phyloP scores from a whole-genome alignment of 768 basidiomycete genomes.

The Lyophyllum shimeji region DNA sequence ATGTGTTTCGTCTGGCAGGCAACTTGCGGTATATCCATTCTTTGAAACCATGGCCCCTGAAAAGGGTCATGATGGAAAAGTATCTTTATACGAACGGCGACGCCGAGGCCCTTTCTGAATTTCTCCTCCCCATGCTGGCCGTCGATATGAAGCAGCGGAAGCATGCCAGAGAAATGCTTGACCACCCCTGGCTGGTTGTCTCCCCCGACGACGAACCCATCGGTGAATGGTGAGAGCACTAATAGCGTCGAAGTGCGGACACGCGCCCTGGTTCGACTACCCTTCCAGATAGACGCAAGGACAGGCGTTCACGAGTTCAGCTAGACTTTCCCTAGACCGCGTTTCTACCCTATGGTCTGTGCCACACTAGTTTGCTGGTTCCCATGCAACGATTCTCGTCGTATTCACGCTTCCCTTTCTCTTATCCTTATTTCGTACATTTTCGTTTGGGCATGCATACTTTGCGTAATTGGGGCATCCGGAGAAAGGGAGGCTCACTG shows the following conservation, averaged over 20 bases:
- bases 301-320: background rate
- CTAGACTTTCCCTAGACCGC: background rate
- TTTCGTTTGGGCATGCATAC: background rate
- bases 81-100: conserved; percentile 69
- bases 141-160: conserved; percentile 68
- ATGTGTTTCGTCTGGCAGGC: conserved; percentile 36
- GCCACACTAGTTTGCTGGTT: background rate
- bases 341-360: background rate
- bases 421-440: background rate
- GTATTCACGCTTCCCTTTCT: conserved; percentile 1
- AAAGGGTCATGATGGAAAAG: conserved; percentile 86
- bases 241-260: conserved; percentile 4
- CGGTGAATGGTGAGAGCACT: conserved; percentile 39
- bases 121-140: conserved; percentile 75
- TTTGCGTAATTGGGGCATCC: background rate
- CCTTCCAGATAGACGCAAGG: background rate
- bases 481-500: background rate
- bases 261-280: background rate
- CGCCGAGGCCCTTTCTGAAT: conserved; percentile 57
- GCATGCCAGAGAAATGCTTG: conserved; percentile 69
- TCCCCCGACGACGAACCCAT: conserved; percentile 39
- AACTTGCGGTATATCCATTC: conserved; percentile 70
- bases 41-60: conserved; percentile 79
- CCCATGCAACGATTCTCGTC: background rate
- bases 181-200: conserved; percentile 70